Conservation (phyloP, 306 rosid species). For the Comarum palustre region DNA sequence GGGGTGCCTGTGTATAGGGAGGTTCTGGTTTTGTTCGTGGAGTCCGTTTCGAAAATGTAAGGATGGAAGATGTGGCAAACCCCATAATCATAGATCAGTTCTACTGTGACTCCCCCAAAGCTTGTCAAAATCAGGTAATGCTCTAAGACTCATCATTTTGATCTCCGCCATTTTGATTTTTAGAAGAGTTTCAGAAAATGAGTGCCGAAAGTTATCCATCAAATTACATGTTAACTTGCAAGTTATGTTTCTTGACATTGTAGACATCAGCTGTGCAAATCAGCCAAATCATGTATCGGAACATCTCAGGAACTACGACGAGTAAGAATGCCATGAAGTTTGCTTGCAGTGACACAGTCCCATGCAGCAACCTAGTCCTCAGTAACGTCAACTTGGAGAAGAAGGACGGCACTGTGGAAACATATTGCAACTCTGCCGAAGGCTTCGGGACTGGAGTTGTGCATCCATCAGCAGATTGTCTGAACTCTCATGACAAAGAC, state of each 20-base stretch:
- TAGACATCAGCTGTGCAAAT: constrained; percentile 78
- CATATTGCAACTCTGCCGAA: constrained; percentile 90
- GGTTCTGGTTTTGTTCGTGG: constrained; percentile 90
- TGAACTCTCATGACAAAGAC: constrained; percentile 57
- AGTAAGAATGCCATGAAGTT: constrained; percentile 84
- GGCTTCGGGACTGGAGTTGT: constrained; percentile 73
- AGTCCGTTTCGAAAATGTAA: constrained; percentile 80
- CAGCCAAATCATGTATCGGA: constrained; percentile 66
- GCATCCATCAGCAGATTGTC: constrained; percentile 96
- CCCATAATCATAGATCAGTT: constrained; percentile 95
- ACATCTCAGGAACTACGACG: constrained; percentile 74
- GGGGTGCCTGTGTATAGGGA: constrained; percentile 50
- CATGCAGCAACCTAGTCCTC: constrained; percentile 74
- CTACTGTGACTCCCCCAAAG: constrained; percentile 83
- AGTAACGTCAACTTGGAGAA: constrained; percentile 75
- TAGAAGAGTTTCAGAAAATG: not conserved
- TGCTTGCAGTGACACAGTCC: constrained; percentile 81
- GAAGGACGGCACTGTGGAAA: constrained; percentile 77
- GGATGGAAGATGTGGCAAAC: constrained; percentile 70
- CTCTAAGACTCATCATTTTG: not conserved
- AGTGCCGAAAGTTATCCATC: no score
- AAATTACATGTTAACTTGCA: not conserved
- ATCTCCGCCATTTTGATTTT: not conserved
- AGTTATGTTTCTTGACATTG: constrained; percentile 3
- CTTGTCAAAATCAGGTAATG: constrained; percentile 74